These are phyloP conservation scores for Phytophthora chlamydospora DNA, from an alignment of 352 stramenopile genomes.

Conservation along the genomic window DNA sequence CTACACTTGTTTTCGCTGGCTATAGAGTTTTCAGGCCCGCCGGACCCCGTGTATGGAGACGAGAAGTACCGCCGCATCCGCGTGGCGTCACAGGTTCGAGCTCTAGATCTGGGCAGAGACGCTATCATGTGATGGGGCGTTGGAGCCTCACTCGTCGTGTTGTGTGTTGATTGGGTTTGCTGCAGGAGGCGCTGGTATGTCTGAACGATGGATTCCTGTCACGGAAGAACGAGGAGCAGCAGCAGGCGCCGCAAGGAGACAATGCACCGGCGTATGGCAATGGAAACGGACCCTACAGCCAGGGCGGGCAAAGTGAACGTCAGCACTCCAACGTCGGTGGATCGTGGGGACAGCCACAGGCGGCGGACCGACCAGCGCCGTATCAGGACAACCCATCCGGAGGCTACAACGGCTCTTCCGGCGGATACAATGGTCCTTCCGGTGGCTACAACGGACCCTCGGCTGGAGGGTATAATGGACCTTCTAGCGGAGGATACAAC, in stretches of 20 bases:
- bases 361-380: constrained; percentile 45
- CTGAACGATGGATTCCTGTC: constrained; percentile 75
- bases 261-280: constrained; percentile 27
- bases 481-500: constrained; percentile 16
- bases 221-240: constrained; percentile 46
- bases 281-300: constrained; percentile 22
- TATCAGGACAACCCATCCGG: constrained; percentile 63
- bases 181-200: constrained; percentile 77
- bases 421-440: constrained; percentile 18
- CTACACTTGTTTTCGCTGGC: constrained; percentile 6
- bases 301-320: constrained; percentile 29
- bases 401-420: constrained; percentile 25
- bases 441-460: constrained; percentile 19
- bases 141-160: constrained; percentile 20
- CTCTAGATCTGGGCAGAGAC: neutral
- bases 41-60: constrained; percentile 80
- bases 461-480: constrained; percentile 24
- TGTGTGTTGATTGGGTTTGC: constrained; percentile 3
- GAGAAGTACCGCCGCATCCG: constrained; percentile 88
- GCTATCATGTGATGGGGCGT: constrained; percentile 11
- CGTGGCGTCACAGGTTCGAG: constrained; percentile 66
- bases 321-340: constrained; percentile 40
- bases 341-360: constrained; percentile 53
- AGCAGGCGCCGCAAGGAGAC: constrained; percentile 30
- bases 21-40: constrained; percentile 76